Percentiles rank a stretch among this genome's conserved stretches.
These are phyloP conservation scores for Panaeolus papilionaceus DNA, from an alignment of 768 basidiomycete genomes.

Conservation along the genomic window DNA sequence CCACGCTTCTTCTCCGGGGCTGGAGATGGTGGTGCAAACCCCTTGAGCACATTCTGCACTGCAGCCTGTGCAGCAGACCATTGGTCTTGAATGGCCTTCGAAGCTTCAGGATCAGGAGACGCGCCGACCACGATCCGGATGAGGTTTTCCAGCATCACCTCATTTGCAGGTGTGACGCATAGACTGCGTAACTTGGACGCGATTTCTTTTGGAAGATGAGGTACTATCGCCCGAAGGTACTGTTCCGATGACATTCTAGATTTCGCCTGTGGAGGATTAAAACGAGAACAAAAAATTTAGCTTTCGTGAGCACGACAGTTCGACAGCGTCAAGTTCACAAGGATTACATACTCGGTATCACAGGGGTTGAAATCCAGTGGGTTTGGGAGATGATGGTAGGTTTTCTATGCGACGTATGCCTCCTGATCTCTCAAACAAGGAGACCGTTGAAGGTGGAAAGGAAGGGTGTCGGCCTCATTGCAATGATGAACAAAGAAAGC, in stretches of 20 bases:
- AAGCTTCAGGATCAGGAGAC: slow-evolving; percentile 38
- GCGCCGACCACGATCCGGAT: slow-evolving; percentile 51
- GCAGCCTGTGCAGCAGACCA: slow-evolving; percentile 47
- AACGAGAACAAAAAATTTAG: neutral
- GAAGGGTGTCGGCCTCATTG: slow-evolving; percentile 13
- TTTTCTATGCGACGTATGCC: neutral
- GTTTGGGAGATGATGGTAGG: neutral
- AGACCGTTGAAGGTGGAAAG: slow-evolving; percentile 3
- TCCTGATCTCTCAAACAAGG: neutral
- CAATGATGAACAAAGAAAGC: slow-evolving; percentile 14
- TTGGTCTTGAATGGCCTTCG: slow-evolving; percentile 34
- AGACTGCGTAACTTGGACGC: slow-evolving; percentile 39
- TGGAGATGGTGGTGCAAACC: slow-evolving; percentile 31
- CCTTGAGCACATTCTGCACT: slow-evolving; percentile 35
- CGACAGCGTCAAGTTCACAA: neutral
- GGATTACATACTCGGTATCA: slow-evolving; percentile 2
- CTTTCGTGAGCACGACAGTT: neutral
- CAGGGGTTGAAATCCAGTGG: neutral
- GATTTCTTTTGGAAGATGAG: slow-evolving; percentile 40
- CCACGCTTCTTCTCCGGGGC: slow-evolving; percentile 38
- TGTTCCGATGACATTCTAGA: slow-evolving; percentile 32
- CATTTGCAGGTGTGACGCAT: slow-evolving; percentile 39
- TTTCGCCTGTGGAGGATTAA: neutral
- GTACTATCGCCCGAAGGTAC: slow-evolving; percentile 41
- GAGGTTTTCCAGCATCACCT: slow-evolving; percentile 46